These are phyloP conservation scores for Draba incana DNA, from an alignment of 345 rosid genomes.

Conservation along the genomic window DNA sequence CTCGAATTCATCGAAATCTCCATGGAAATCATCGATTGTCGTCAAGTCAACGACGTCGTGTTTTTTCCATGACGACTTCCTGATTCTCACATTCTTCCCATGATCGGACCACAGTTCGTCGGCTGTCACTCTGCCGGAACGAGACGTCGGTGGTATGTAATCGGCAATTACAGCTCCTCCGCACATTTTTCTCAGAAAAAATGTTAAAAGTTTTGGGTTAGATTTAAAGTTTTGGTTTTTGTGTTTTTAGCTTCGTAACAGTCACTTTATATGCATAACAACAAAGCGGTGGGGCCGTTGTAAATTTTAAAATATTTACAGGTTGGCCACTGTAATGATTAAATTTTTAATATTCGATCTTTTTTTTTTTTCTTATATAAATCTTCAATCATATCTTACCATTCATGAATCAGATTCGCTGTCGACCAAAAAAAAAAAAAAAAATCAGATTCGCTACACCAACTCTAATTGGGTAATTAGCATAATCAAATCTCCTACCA, in stretches of 20 bases:
- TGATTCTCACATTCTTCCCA: background rate
- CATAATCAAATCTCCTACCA: too few species aligned
- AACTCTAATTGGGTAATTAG: too few species aligned
- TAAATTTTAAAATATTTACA: background rate
- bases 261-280: constrained; percentile 16
- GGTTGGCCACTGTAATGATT: too few species aligned
- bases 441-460: too few species aligned
- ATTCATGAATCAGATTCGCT: too few species aligned
- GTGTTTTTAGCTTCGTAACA: background rate
- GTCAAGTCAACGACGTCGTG: constrained; percentile 39
- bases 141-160: constrained; percentile 29
- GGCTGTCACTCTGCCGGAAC: too few species aligned
- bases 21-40: constrained; percentile 46
- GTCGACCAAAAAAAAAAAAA: too few species aligned
- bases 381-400: too few species aligned
- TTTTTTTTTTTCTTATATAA: too few species aligned
- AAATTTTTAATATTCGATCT: too few species aligned
- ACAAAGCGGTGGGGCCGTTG: background rate
- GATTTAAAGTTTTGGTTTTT: too few species aligned
- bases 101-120: constrained; percentile 45
- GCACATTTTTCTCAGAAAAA: constrained; percentile 55
- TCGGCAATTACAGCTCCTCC: constrained; percentile 72
- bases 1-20: constrained; percentile 22
- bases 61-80: constrained; percentile 23
- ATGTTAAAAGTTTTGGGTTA: background rate